Evolutionary conservation across 495 filamentous ascomycete species (phyloP).

Genomic region (Podospora tetraspora): DNA sequence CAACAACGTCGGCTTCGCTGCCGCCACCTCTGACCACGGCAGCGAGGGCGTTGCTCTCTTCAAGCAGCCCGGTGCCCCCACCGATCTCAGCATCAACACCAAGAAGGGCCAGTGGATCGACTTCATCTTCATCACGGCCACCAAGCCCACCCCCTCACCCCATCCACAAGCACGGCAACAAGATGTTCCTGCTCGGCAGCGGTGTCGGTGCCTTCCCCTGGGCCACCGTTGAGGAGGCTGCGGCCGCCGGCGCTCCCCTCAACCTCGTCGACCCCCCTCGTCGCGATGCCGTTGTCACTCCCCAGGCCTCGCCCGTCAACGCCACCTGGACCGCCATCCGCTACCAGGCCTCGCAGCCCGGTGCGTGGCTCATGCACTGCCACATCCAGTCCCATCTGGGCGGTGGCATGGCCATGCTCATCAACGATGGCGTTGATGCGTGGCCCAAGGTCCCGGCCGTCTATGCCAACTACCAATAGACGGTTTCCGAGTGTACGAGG

Average conservation of each 20-base stretch:
- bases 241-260: conserved; percentile 44
- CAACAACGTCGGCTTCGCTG: conserved; percentile 32
- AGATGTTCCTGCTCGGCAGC: conserved; percentile 51
- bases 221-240: conserved; percentile 48
- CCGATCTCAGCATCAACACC: conserved; percentile 43
- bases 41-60: conserved; percentile 5
- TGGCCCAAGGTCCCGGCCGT: conserved; percentile 43
- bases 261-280: conserved; percentile 51
- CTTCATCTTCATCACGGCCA: conserved; percentile 42
- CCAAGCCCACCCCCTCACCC: conserved; percentile 46
- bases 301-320: conserved; percentile 22
- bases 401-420: conserved; percentile 52
- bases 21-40: conserved; percentile 4
- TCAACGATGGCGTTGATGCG: conserved; percentile 53
- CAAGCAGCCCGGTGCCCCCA: conserved; percentile 22
- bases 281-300: conserved; percentile 47
- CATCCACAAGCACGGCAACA: conserved; percentile 61
- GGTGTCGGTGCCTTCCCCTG: conserved; percentile 48
- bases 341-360: conserved; percentile 56
- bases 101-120: conserved; percentile 52
- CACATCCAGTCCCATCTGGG: conserved; percentile 54
- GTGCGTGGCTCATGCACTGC: conserved; percentile 56
- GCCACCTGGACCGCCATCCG: conserved; percentile 49
- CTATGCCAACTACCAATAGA: conserved; percentile 20
- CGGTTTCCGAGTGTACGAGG: background rate